phyloP scores from a whole-genome alignment of 331 rosid genomes.

The Arachis monticola region DNA sequence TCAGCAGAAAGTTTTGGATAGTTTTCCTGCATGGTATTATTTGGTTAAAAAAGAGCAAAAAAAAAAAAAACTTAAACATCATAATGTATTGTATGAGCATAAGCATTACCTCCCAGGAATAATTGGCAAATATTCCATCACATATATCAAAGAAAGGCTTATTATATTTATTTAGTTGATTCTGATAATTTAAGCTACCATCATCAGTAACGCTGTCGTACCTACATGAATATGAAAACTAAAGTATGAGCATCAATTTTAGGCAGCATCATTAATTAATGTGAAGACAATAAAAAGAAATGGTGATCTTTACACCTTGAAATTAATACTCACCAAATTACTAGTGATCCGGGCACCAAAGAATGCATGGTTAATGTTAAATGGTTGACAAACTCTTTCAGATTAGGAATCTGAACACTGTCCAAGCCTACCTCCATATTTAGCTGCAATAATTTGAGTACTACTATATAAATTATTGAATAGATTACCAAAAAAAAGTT shows the following conservation, averaged over 20 bases:
- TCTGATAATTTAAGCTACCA: conserved; percentile 69
- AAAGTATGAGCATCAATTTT: conserved; percentile 34
- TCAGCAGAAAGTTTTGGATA: conserved; percentile 70
- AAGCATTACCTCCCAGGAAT: conserved; percentile 75
- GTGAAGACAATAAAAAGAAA: neutral
- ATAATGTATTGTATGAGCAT: conserved; percentile 12
- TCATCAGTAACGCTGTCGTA: conserved; percentile 82
- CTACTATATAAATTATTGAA: neutral
- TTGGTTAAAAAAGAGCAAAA: conserved; percentile 18
- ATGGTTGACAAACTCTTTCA: conserved; percentile 82
- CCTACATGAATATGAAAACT: conserved; percentile 55
- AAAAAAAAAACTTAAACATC: conserved; percentile 2
- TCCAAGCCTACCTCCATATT: conserved; percentile 78
- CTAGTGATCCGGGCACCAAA: conserved; percentile 77
- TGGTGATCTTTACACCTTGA: neutral
- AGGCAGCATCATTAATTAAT: neutral
- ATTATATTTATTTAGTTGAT: conserved; percentile 70
- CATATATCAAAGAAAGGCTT: conserved; percentile 85
- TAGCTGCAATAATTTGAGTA: conserved; percentile 56
- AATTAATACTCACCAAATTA: conserved; percentile 67
- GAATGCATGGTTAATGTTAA: conserved; percentile 76
- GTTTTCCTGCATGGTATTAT: conserved; percentile 52
- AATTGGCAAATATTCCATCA: conserved; percentile 90
- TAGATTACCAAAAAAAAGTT: neutral
- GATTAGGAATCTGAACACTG: conserved; percentile 54